Percentiles rank a stretch among this genome's conserved stretches.
phyloP scores from a whole-genome alignment of 2,329 filamentous ascomycete genomes.

The Cytospora paraplurivora region DNA sequence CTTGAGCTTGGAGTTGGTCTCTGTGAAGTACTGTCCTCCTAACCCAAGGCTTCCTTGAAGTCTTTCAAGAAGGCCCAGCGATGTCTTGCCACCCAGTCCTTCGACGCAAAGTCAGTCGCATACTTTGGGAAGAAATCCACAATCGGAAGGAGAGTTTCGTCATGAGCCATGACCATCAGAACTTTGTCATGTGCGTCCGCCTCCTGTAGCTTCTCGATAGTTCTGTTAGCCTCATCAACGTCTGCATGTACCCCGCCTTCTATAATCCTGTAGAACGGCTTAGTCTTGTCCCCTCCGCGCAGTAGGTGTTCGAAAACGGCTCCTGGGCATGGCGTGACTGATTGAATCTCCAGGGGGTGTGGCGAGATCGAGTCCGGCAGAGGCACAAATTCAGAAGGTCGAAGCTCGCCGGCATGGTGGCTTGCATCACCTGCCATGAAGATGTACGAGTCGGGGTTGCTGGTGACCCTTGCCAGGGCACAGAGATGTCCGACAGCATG shows the following conservation, averaged over 20 bases:
- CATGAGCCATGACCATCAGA: slow-evolving; percentile 51
- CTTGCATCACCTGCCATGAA: slow-evolving; percentile 33
- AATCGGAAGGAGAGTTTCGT: slow-evolving; percentile 44
- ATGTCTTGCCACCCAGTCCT: slow-evolving; percentile 48
- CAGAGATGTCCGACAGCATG: slow-evolving; percentile 31
- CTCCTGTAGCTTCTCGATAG: slow-evolving; percentile 48
- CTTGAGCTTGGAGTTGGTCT: not conserved
- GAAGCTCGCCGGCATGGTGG: slow-evolving; percentile 31
- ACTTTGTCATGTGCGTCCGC: slow-evolving; percentile 48
- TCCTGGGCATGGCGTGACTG: slow-evolving; percentile 43
- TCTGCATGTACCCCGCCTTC: slow-evolving; percentile 32
- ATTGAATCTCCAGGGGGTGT: slow-evolving; percentile 39
- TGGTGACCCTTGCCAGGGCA: slow-evolving; percentile 31
- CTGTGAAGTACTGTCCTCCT: not conserved
- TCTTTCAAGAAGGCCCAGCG: slow-evolving; percentile 55
- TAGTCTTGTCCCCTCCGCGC: slow-evolving; percentile 33
- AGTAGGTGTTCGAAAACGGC: slow-evolving; percentile 44
- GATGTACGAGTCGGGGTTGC: slow-evolving; percentile 30
- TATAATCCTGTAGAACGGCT: slow-evolving; percentile 37
- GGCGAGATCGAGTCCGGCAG: slow-evolving; percentile 39
- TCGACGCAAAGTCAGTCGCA: slow-evolving; percentile 49
- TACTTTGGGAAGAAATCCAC: slow-evolving; percentile 52
- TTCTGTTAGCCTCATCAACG: slow-evolving; percentile 39
- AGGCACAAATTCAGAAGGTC: slow-evolving; percentile 29
- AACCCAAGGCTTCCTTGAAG: slow-evolving; percentile 46